Conservation (phyloP, 192 early-diverging fungal species). For the Coemansia sp. region DNA sequence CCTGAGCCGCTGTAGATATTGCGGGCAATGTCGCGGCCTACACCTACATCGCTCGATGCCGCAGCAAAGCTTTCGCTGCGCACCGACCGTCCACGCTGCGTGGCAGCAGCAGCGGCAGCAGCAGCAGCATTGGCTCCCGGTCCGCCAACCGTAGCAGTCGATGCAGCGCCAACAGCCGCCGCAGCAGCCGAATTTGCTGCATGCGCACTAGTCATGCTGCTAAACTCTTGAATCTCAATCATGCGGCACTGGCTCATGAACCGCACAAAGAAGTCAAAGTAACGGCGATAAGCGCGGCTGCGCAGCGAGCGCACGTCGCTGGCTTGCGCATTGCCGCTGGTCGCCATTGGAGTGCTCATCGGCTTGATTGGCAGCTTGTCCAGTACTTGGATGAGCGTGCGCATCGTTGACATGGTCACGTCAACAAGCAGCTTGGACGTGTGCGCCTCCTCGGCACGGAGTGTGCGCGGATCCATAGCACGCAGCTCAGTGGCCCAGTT, state of each 20-base stretch:
- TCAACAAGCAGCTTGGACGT: constrained; percentile 47
- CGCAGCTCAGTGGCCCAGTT: constrained; percentile 56
- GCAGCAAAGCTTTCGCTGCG: constrained; percentile 55
- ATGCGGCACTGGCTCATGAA: constrained; percentile 58
- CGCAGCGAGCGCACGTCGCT: constrained; percentile 47
- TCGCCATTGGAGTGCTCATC: constrained; percentile 24
- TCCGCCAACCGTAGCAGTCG: not conserved
- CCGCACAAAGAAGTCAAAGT: constrained; percentile 58
- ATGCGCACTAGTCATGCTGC: constrained; percentile 55
- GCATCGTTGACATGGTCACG: constrained; percentile 46
- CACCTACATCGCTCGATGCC: constrained; percentile 39
- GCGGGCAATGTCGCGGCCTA: constrained; percentile 55
- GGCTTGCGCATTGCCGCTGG: constrained; percentile 20
- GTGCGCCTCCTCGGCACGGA: constrained; percentile 42
- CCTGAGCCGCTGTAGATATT: constrained; percentile 40
- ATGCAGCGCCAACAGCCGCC: constrained; percentile 16
- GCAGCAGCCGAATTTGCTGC: constrained; percentile 39
- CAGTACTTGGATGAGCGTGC: constrained; percentile 43
- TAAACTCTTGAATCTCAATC: constrained; percentile 55
- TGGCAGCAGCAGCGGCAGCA: not conserved
- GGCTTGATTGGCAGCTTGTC: constrained; percentile 55
- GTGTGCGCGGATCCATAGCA: constrained; percentile 52
- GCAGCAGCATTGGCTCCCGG: constrained; percentile 9
- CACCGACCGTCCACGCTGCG: constrained; percentile 17
- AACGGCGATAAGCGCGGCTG: constrained; percentile 47